Percentiles rank a stretch among this genome's conserved stretches.
Conservation (phyloP, 257 asterid genomes). For the Plantago major region DNA sequence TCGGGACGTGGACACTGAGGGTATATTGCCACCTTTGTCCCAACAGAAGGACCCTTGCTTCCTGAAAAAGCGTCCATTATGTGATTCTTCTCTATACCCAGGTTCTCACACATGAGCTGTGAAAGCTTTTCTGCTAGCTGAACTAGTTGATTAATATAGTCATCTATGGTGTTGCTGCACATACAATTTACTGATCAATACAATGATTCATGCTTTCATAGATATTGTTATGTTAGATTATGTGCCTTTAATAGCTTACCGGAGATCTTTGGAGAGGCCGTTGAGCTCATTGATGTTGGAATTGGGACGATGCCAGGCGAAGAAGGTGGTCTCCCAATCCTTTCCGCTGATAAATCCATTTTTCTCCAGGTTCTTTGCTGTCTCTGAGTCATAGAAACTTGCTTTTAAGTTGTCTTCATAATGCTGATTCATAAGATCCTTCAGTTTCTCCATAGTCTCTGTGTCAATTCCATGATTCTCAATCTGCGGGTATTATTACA, state of each 20-base stretch:
- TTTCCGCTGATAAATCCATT: conserved; percentile 28
- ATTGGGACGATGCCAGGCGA: conserved; percentile 66
- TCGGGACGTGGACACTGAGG: conserved; percentile 69
- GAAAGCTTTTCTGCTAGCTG: conserved; percentile 69
- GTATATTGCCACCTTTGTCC: conserved; percentile 80
- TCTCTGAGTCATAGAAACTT: conserved; percentile 43
- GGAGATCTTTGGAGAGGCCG: conserved; percentile 44
- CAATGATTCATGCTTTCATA: background rate
- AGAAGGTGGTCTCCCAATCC: conserved; percentile 83
- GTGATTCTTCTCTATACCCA: conserved; percentile 50
- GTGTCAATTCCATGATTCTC: conserved; percentile 71
- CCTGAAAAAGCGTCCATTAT: conserved; percentile 69
- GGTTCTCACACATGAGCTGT: conserved; percentile 71
- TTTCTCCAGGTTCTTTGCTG: conserved; percentile 45
- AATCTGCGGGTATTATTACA: conserved; percentile 44
- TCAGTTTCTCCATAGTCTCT: conserved; percentile 62
- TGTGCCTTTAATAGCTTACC: conserved; percentile 34
- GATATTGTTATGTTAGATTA: background rate
- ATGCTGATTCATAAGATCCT: conserved; percentile 51
- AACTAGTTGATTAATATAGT: conserved; percentile 56
- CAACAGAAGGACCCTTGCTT: conserved; percentile 56
- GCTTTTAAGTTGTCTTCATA: conserved; percentile 57
- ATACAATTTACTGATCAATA: conserved; percentile 11
- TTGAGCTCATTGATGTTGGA: conserved; percentile 50
- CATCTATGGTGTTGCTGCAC: conserved; percentile 61